Evolutionary conservation across 306 rosid species (phyloP).

Genomic region (Hippophae gyantsensis): DNA sequence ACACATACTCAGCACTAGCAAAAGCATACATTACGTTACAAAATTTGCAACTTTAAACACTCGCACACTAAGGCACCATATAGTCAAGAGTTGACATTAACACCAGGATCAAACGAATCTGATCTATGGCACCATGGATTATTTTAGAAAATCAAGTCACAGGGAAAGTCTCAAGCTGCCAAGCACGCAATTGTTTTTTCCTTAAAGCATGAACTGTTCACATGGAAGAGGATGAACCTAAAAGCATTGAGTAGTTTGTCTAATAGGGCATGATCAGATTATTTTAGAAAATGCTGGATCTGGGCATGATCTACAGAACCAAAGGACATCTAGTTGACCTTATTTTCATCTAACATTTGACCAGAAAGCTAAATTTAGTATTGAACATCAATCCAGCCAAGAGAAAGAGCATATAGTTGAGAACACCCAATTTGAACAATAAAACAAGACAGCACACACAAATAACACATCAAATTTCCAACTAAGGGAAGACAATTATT

Average conservation of each 20-base stretch:
- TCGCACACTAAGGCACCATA: neutral
- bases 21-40: no score
- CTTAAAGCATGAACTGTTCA: constrained; percentile 12
- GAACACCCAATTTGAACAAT: no score
- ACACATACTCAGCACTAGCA: no score
- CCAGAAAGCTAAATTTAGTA: constrained; percentile 29
- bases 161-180: constrained; percentile 20
- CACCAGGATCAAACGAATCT: constrained; percentile 21
- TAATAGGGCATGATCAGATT: neutral
- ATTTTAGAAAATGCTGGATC: constrained; percentile 15
- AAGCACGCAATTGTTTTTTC: constrained; percentile 13
- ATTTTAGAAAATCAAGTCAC: constrained; percentile 29
- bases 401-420: no score
- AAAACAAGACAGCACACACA: no score
- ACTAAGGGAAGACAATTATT: constrained; percentile 28
- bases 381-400: no score
- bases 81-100: constrained; percentile 22
- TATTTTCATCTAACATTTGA: constrained; percentile 37
- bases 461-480: constrained; percentile 19
- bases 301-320: constrained; percentile 61
- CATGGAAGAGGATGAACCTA: constrained; percentile 20
- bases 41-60: no score
- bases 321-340: constrained; percentile 45
- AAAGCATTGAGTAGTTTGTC: constrained; percentile 12
- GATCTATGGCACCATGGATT: constrained; percentile 23